phyloP scores from a whole-genome alignment of 805 yeast genomes.

The Monosporozyma aerobia region DNA sequence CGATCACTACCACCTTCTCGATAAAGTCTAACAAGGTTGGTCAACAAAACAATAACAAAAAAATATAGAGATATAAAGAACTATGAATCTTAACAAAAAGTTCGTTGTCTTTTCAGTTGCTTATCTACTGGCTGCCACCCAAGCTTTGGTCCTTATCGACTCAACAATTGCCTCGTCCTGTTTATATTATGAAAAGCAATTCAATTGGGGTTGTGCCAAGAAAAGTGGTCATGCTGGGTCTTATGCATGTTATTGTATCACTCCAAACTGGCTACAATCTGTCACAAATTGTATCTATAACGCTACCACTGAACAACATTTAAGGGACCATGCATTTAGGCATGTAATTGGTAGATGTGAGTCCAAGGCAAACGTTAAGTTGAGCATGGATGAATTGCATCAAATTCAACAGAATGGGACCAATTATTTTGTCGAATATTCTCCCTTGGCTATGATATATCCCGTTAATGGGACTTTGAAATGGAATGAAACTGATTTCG shows the following conservation, averaged over 20 bases:
- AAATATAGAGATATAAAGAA: too few species aligned
- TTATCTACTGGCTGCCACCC: neutral
- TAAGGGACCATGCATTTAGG: slow-evolving; percentile 32
- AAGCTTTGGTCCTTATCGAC: slow-evolving; percentile 25
- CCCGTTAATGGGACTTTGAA: slow-evolving; percentile 28
- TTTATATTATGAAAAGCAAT: slow-evolving; percentile 31
- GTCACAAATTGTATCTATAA: slow-evolving; percentile 35
- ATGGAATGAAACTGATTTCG: slow-evolving; percentile 28
- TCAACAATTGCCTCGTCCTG: slow-evolving; percentile 34
- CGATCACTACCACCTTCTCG: too few species aligned
- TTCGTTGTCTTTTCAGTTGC: neutral
- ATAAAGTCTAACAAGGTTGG: too few species aligned
- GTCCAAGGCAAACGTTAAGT: slow-evolving; percentile 10
- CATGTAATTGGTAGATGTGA: slow-evolving; percentile 30
- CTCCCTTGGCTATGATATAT: slow-evolving; percentile 13
- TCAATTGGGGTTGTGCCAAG: slow-evolving; percentile 38
- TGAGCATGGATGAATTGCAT: slow-evolving; percentile 20
- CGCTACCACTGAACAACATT: slow-evolving; percentile 24
- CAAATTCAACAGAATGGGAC: slow-evolving; percentile 32
- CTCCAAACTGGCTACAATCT: slow-evolving; percentile 37
- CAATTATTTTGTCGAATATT: slow-evolving; percentile 14
- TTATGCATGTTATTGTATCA: slow-evolving; percentile 35
- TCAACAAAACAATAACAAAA: too few species aligned
- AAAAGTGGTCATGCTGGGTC: slow-evolving; percentile 28
- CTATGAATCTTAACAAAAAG: neutral